Base-by-base conservation (phyloP, 768 basidiomycete species). In the Mycena galericulata region DNA sequence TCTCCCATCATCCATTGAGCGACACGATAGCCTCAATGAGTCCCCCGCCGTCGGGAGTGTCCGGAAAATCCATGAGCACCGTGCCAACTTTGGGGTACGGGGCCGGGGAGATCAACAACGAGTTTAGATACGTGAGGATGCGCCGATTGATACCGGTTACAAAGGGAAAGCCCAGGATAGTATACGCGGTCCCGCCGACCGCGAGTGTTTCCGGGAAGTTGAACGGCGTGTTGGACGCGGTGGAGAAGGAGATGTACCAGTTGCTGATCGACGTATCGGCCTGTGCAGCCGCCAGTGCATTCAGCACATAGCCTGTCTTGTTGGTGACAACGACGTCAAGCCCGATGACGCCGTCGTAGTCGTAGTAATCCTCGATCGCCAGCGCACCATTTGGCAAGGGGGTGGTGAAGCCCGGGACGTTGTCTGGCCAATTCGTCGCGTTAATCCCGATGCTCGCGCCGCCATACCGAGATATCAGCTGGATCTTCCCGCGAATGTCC, bases 1-100 rank as follows among this genome's bases (percentile, higher is more conserved):
- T n/a, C n/a, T n/a, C n/a, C n/a, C n/a, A n/a, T n/a, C n/a, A 62
- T 22, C 61, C 61, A 53, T 62, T 62, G 20, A 62, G 47, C 17
- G 24, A 20, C 6, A 62, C 24, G 40, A 62, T 62, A 4, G 49
- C 29, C 34, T 27, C 61, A 26, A 53, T 30, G 4, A 62, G 61
- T 9, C 18, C 30, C 24, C 61, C 61, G 5, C 61, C 61, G n/a
- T 30, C 24, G 6, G 61, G 61, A 27, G 34, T 38, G 26, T 62
- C 61, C 2, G 40, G 26, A 27, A 62, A 62, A 29, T 62, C 61
- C 61, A 62, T 62, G 6, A 62, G 8, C 3, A 62, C 26, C 20
- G 61, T 62, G 18, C 61, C 61, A 22, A 62, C 18, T 22, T 32
- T 50, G 12, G 47, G 49, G 4, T 22, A 20, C n/a, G 29, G 38